Evolutionary conservation across 2,329 filamentous ascomycete genomes (phyloP), one percentile per base, ranked within the genome.

Genomic region (Lasiodiplodia theobromae): DNA sequence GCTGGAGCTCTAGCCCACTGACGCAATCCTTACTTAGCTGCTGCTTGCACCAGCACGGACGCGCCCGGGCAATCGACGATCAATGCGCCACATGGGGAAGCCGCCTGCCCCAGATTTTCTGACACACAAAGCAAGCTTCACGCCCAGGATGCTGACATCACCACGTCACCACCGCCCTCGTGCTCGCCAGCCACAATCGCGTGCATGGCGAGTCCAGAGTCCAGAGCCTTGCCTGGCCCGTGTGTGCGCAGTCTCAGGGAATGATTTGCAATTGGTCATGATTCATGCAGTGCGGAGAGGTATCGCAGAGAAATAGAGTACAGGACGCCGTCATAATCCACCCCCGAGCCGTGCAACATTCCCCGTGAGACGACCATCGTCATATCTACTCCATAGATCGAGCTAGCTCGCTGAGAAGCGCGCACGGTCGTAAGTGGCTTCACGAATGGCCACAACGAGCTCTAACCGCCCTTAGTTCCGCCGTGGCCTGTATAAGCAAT

Each of bases 391-490:
- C 38, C 12, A 28, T 31, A 14, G 23, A 37, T 28, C 56, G 18
- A 10, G 2, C 10, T 54, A 52, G 52, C 52, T 38, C 16, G 49
- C 23, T 40, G 34, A 14, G 51, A 25, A 6, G 12, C 25, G 14
- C 18, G 53, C 53, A 18, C 54, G 34, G 31, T 25, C 56, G 37
- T 21, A 18, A 28, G 6, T 11, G 25, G 53, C 53, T 25, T 8
- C 6, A n/a, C 7, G 28, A n/a, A 5, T 28, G 11, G 12, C 16
- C 37, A 14, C 28, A 56, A 31, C n/a, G 16, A 58, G 40, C 56
- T 14, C 73, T 69, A 76, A n/a, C 71, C 69, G 18, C 76, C 71
- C 21, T 66, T 69, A 44, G 71, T 68, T 70, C 76, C 75, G 12
- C 76, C 77, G 54, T 74, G 72, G 10, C 76, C 77, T 71, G 51